Evolutionary conservation across 768 basidiomycete genomes (phyloP).

Genomic region (Trametes sanguinea): DNA sequence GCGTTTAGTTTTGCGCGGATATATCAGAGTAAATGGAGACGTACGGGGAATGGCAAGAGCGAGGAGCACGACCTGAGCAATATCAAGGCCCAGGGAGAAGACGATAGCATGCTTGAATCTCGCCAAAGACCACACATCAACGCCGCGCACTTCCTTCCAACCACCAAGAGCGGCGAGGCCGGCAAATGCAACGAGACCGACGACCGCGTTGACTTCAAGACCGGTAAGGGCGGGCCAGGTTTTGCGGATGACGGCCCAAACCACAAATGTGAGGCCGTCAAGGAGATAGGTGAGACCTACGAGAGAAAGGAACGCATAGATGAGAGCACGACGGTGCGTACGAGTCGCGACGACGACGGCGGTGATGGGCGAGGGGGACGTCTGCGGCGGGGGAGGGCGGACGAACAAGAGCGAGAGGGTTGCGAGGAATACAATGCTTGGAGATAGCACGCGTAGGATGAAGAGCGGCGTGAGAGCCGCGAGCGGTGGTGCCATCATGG

Average conservation of each 20-base stretch:
- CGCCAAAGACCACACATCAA: slow-evolving; percentile 64
- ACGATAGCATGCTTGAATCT: slow-evolving; percentile 58
- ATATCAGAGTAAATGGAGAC: background rate
- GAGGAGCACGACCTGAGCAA: slow-evolving; percentile 54
- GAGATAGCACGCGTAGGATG: slow-evolving; percentile 65
- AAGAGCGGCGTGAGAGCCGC: slow-evolving; percentile 46
- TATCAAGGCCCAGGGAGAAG: slow-evolving; percentile 58
- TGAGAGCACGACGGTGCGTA: slow-evolving; percentile 74
- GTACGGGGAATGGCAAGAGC: slow-evolving; percentile 21
- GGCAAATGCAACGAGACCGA: slow-evolving; percentile 69
- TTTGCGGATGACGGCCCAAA: slow-evolving; percentile 63
- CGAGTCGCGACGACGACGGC: slow-evolving; percentile 73
- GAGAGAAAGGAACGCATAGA: slow-evolving; percentile 71
- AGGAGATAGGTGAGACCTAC: slow-evolving; percentile 71
- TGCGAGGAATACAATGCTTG: slow-evolving; percentile 62
- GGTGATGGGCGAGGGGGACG: slow-evolving; percentile 64
- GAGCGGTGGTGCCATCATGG: slow-evolving; percentile 18
- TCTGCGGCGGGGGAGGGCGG: slow-evolving; percentile 39
- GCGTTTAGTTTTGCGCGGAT: no score
- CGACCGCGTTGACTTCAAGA: slow-evolving; percentile 64
- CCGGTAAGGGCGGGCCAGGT: slow-evolving; percentile 65
- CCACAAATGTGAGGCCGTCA: slow-evolving; percentile 75
- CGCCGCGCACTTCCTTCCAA: slow-evolving; percentile 76
- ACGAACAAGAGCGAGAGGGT: slow-evolving; percentile 60
- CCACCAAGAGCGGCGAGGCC: slow-evolving; percentile 75